Evolutionary conservation across 176 grass and related monocot genomes (phyloP).

Genomic region (Alopecurus myosuroides): DNA sequence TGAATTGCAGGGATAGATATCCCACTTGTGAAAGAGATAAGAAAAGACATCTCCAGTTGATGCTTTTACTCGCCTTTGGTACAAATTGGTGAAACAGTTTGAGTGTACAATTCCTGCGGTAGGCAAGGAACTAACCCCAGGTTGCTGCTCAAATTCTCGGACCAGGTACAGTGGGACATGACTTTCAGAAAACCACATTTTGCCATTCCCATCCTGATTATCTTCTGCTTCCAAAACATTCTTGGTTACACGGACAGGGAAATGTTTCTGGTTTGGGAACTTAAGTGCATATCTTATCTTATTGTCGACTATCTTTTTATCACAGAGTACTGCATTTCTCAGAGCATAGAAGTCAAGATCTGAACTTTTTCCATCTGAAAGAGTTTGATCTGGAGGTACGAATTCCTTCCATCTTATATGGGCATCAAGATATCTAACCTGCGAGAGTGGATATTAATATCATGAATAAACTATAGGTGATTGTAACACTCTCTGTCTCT

Average conservation of each 20-base stretch:
- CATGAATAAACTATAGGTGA: conserved; percentile 12
- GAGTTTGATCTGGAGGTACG: conserved; percentile 65
- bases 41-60: conserved; percentile 53
- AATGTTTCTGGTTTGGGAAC: conserved; percentile 88
- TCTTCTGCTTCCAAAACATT: conserved; percentile 83
- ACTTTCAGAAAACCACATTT: conserved; percentile 90
- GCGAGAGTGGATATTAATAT: conserved; percentile 35
- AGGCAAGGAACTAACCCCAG: conserved; percentile 28
- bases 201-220: conserved; percentile 44
- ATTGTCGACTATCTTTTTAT: conserved; percentile 62
- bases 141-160: conserved; percentile 72
- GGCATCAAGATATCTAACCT: conserved; percentile 94
- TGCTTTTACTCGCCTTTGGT: conserved; percentile 43
- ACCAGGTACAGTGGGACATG: conserved; percentile 82
- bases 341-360: conserved; percentile 65
- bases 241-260: conserved; percentile 75
- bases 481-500: conserved; percentile 1
- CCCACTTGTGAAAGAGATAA: conserved; percentile 78
- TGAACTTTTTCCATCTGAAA: conserved; percentile 61
- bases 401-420: conserved; percentile 97
- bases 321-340: conserved; percentile 93
- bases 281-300: conserved; percentile 78
- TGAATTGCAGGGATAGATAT: conserved; percentile 69
- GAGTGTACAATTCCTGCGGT: conserved; percentile 13
- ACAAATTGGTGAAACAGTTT: conserved; percentile 38